Conservation (phyloP, 148 eudicot species). For the Simmondsia chinensis region DNA sequence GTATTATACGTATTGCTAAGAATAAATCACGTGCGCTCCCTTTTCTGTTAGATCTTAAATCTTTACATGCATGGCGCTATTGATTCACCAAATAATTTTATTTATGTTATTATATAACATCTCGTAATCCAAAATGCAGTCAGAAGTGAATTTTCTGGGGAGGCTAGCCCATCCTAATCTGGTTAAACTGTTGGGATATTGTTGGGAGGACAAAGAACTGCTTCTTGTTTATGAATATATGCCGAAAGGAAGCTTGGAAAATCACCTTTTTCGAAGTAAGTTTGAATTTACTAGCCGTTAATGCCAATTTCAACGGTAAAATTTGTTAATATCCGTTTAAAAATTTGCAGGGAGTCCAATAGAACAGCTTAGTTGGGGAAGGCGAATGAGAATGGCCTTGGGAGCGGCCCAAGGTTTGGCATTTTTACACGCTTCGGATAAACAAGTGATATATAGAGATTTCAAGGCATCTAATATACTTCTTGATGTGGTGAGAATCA, state of each 20-base stretch:
- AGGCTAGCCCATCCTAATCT: conserved; percentile 64
- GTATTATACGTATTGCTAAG: too few relatives aligned
- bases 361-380: conserved; percentile 47
- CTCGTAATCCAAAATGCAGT: too few relatives aligned
- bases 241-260: conserved; percentile 59
- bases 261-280: conserved; percentile 59
- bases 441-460: conserved; percentile 49
- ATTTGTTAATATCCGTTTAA: not conserved
- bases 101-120: too few relatives aligned
- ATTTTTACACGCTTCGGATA: conserved; percentile 39
- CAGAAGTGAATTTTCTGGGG: conserved; percentile 61
- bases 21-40: too few relatives aligned
- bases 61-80: too few relatives aligned
- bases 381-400: conserved; percentile 43
- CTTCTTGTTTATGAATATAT: conserved; percentile 64
- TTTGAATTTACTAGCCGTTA: too few relatives aligned
- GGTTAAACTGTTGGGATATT: conserved; percentile 56
- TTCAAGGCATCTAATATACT: conserved; percentile 62
- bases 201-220: conserved; percentile 49
- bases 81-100: too few relatives aligned
- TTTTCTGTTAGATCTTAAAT: too few relatives aligned
- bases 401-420: conserved; percentile 61
- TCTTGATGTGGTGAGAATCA: conserved; percentile 44
- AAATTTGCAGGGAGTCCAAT: conserved; percentile 24
- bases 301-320: too few relatives aligned